Percentiles rank a stretch among this genome's conserved stretches.
These are phyloP conservation scores for Melaleuca quinquenervia DNA, from an alignment of 345 rosid genomes.

Conservation along the genomic window DNA sequence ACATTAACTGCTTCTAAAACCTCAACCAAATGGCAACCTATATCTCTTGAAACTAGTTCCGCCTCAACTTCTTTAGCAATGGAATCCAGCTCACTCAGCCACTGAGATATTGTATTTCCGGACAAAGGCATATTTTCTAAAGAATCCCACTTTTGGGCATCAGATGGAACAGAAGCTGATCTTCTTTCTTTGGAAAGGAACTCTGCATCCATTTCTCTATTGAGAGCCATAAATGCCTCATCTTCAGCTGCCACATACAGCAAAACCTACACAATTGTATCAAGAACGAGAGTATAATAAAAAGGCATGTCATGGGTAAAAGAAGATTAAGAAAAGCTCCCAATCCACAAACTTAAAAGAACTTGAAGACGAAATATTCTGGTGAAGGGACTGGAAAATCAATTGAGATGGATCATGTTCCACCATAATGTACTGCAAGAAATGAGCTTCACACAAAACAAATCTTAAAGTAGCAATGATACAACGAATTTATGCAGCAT, in stretches of 20 bases:
- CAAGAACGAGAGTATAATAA: neutral
- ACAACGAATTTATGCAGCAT: neutral
- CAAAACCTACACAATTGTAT: slow-evolving; percentile 37
- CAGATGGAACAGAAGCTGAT: slow-evolving; percentile 19
- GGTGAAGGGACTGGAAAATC: neutral
- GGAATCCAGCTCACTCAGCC: slow-evolving; percentile 56
- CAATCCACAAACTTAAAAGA: neutral
- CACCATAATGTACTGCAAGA: neutral
- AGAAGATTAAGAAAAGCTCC: neutral
- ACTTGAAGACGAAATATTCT: neutral
- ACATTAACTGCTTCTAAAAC: slow-evolving; percentile 75
- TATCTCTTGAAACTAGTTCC: slow-evolving; percentile 66
- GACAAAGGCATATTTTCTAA: slow-evolving; percentile 50
- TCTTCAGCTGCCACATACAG: slow-evolving; percentile 85
- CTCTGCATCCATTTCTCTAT: slow-evolving; percentile 48
- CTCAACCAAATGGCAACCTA: slow-evolving; percentile 70
- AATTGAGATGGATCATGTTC: neutral
- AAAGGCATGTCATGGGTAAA: neutral
- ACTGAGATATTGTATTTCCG: slow-evolving; percentile 50
- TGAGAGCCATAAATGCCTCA: slow-evolving; percentile 56
- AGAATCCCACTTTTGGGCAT: slow-evolving; percentile 26
- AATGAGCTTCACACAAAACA: neutral
- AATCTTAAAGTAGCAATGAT: neutral
- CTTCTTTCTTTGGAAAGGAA: slow-evolving; percentile 39
- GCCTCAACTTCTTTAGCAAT: slow-evolving; percentile 79